Percentiles rank a stretch among this genome's conserved stretches.
These are phyloP conservation scores for Odontarrhena argentea DNA, from an alignment of 345 rosid species.

Conservation along the genomic window DNA sequence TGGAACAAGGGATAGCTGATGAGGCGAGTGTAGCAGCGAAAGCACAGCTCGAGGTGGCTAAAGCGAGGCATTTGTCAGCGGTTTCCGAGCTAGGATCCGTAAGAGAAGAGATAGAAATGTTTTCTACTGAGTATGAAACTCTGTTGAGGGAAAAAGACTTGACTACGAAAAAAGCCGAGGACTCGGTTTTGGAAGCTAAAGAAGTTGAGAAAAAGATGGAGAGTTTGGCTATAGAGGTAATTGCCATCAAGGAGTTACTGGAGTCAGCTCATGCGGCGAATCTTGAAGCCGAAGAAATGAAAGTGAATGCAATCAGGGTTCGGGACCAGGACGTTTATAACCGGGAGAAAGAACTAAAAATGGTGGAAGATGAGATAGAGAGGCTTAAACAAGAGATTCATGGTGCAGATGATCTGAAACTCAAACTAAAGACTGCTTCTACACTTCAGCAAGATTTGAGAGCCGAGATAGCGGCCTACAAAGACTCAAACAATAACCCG, in stretches of 20 bases:
- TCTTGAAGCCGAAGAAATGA: slow-evolving; percentile 85
- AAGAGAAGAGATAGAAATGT: slow-evolving; percentile 63
- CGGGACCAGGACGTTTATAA: slow-evolving; percentile 70
- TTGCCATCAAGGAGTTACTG: slow-evolving; percentile 71
- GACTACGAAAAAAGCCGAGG: slow-evolving; percentile 70
- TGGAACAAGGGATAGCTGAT: slow-evolving; percentile 86
- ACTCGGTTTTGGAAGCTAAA: slow-evolving; percentile 61
- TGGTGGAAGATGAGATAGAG: slow-evolving; percentile 82
- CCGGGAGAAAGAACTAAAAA: slow-evolving; percentile 81
- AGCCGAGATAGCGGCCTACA: slow-evolving; percentile 75
- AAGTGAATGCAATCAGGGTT: slow-evolving; percentile 70
- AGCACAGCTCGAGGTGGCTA: slow-evolving; percentile 92
- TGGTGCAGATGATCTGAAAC: slow-evolving; percentile 71
- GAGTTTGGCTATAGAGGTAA: slow-evolving; percentile 74
- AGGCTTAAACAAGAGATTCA: slow-evolving; percentile 64
- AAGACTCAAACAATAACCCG: slow-evolving; percentile 39
- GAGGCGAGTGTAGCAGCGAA: slow-evolving; percentile 85
- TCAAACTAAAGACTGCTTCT: slow-evolving; percentile 65
- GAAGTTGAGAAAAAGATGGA: slow-evolving; percentile 82
- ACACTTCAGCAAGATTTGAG: slow-evolving; percentile 64
- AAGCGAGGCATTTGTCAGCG: slow-evolving; percentile 73
- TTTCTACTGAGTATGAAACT: slow-evolving; percentile 57
- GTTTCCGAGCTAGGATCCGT: slow-evolving; percentile 67
- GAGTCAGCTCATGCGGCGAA: slow-evolving; percentile 86
- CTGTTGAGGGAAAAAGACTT: slow-evolving; percentile 58